Evolutionary conservation across 257 asterid genomes (phyloP), one percentile per base, ranked within the genome.

Genomic region (Penstemon eatonii): DNA sequence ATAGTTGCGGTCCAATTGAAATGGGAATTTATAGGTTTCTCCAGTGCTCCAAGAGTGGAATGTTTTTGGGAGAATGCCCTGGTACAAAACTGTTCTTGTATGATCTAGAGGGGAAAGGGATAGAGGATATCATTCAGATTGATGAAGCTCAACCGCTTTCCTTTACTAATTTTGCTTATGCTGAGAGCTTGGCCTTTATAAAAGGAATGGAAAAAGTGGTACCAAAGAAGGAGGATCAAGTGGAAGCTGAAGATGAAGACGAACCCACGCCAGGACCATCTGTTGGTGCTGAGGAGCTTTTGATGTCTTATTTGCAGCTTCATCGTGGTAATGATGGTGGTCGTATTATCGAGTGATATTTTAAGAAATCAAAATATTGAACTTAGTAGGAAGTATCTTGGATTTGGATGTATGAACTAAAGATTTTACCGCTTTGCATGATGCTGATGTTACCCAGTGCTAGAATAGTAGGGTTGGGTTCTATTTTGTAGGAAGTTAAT

Each of bases 1-100:
- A 1, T 1, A 40, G 11, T 41, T 51, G 42, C 43, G 72, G 73
- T 5, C 60, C 60, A 0, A 33, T 49, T 2, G 33, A 59, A 2
- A 5, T 69, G 67, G 33, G 18, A 1, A 50, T 58, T 49, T 40
- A 59, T 0, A 5, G 25, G 19, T 13, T 45, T 46, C 1, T 58
- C 50, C 60, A 13, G 4, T 45, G 59, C 18, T 46, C 73, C 0
- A 58, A 15, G n/a, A 46, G 4, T 69, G 73, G 60, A 43, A 69
- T 38, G 4, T 5, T 47, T 15, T 0, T 69, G 6, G 67, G 39
- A 1, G 45, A 37, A n/a, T 10, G 39, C 56, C 6, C 3, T 4
- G 3, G 47, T 46, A 43, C 41, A 5, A 25, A 46, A 5, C 8
- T 50, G 39, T 50, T 50, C 8, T 58, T 65, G 69, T 51, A 36